Base-by-base conservation (phyloP, 345 rosid genomes). In the Corchorus olitorius region DNA sequence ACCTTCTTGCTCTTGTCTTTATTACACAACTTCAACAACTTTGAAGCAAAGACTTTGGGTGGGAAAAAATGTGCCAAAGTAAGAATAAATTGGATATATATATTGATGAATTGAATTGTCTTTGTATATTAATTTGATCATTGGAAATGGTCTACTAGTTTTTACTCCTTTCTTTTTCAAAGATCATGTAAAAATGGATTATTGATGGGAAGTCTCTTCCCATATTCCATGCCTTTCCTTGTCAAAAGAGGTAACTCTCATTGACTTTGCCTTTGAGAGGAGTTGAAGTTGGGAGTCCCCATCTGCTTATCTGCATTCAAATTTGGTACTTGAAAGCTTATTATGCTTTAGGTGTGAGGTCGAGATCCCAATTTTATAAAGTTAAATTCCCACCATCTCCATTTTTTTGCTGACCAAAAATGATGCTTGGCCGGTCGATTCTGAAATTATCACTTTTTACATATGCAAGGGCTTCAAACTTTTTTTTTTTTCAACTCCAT, bases 1-100 rank as follows among this genome's bases (percentile, higher is more conserved):
- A 11, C 87, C 82, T 75, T 72, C 73, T 78, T 81, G 80, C 50
- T 54, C 48, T n/a, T 66, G 83, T 77, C 81, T 59, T 72, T 77
- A 75, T 12, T 35, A 16, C 22, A 69, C 46, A 27, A 27, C n/a
- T n/a, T 72, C 81, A 75, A 65, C 58, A 56, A 50, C 45, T 70
- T 70, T 70, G 16, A 50, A 34, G 39, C 64, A 59, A 59, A 59
- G 64, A 59, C 37, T 59, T 59, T 60, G 58, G 72, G 19, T 48
- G 56, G 56, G n/a, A 27, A 33, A 33, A 14, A 68, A 20, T 20
- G n/a, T 6, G 27, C 27, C 27, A 27, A 27, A 27, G 27, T 27
- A 27, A 27, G 27, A 27, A 27, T 27, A 27, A 27, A 27, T 27
- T 27, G 27, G 27, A 27, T 27, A 27, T 27, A 27, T 27, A 27